phyloP scores from a whole-genome alignment of 2,329 filamentous ascomycete genomes.

The Phoma herbarum region DNA sequence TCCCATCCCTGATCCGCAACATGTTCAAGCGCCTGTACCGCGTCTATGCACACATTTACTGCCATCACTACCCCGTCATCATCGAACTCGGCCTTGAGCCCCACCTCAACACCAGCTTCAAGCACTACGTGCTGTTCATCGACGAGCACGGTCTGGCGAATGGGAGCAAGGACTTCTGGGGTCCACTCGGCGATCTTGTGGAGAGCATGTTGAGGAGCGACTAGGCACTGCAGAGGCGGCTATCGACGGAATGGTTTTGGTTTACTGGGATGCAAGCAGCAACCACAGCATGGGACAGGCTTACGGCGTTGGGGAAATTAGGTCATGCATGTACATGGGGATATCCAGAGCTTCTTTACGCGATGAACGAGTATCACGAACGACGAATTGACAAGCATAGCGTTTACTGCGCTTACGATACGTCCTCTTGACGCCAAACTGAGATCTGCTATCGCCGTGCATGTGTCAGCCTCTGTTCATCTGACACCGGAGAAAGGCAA shows the following conservation, averaged over 20 bases:
- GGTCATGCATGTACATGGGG: constrained; percentile 13
- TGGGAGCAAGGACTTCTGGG: constrained; percentile 93
- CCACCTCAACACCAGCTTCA: constrained; percentile 98
- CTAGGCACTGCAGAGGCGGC: constrained; percentile 49
- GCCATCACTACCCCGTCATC: constrained; percentile 96
- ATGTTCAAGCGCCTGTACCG: constrained; percentile 99
- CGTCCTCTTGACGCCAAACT: too few relatives aligned
- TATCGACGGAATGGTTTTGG: not conserved
- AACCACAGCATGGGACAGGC: constrained; percentile 7
- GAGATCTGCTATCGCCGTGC: too few relatives aligned
- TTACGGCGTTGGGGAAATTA: constrained; percentile 16
- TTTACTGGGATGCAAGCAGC: not conserved
- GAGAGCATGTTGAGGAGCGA: constrained; percentile 98
- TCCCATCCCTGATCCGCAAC: constrained; percentile 91
- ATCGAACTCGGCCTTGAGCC: constrained; percentile 94
- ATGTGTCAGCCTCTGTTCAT: constrained; percentile 1
- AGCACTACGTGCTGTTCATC: constrained; percentile 98
- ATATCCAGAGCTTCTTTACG: constrained; percentile 16
- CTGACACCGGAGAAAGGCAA: constrained; percentile 9
- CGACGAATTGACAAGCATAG: constrained; percentile 1
- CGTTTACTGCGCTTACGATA: not conserved
- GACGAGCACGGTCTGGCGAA: constrained; percentile 93
- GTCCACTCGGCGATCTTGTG: constrained; percentile 91
- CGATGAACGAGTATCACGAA: constrained; percentile 21
- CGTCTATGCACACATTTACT: constrained; percentile 97